Evolutionary conservation across 805 yeast species (phyloP), one percentile per base, ranked within the genome.

Genomic region (Wickerhamiella sorbophila): DNA sequence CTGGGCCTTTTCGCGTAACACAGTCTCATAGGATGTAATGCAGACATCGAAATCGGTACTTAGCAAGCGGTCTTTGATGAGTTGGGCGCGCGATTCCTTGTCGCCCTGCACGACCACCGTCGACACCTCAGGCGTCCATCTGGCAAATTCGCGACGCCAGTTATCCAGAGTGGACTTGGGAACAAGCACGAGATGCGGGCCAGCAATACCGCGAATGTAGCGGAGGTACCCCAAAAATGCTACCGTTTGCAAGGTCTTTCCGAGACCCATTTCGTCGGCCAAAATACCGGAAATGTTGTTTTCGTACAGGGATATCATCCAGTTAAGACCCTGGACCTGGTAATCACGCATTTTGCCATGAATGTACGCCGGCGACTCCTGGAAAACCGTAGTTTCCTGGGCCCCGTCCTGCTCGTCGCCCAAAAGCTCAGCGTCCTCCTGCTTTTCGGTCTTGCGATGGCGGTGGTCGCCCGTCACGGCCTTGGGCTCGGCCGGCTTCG

Each of bases 251-350:
- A 91, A 65, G 4, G 98, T 88, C 61, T 88, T 88, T 43, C 98
- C 98, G 33, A 88, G 69, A 2, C 98, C 98, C 98, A 91, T 88
- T 59, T 88, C 98, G 62, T 88, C 98, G 10, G 98, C 98, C 39
- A 88, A 64, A 36, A 88, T 91, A 17, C 98, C 98, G 8, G 94
- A 80, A 35, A 88, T 69, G 52, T 80, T 73, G 60, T 88, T 85
- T 51, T 87, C 95, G 58, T 86, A 83, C 29, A 88, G 62, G 1
- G 93, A 76, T 16, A 88, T 79, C 55, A 88, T 69, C 98, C 98
- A 88, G 61, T 91, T 91, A 40, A 88, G 70, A 39, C 98, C 98
- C 56, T 86, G 95, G 24, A 88, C 67, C 63, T 88, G 98, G 58
- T 91, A 88, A 55, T 85, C 94, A 52, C 98, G 71, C 52, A 91